Conservation (phyloP, 257 asterid species). For the Nicotiana sylvestris region DNA sequence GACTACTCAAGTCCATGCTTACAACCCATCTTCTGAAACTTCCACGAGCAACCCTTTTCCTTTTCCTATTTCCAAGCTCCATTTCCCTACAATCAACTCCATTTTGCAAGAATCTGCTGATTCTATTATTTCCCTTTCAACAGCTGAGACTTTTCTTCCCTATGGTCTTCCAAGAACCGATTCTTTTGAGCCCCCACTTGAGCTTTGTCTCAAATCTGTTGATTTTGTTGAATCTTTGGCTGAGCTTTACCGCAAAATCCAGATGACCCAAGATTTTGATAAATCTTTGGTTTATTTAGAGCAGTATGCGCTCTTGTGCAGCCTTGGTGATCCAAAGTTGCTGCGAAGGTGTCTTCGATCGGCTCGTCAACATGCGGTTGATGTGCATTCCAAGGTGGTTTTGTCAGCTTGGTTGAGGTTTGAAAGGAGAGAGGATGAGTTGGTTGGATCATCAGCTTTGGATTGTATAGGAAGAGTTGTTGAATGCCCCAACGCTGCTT, state of each 20-base stretch:
- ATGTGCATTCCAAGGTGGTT: slow-evolving; percentile 48
- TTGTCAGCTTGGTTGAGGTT: slow-evolving; percentile 61
- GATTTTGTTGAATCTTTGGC: slow-evolving; percentile 46
- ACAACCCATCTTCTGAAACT: slow-evolving; percentile 23
- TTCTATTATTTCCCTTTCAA: slow-evolving; percentile 11
- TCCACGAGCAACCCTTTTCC: slow-evolving; percentile 13
- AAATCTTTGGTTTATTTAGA: slow-evolving; percentile 36
- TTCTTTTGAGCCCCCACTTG: slow-evolving; percentile 37
- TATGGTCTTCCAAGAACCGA: slow-evolving; percentile 41
- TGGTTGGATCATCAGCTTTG: slow-evolving; percentile 36
- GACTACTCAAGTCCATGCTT: slow-evolving; percentile 52
- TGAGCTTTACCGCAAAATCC: slow-evolving; percentile 24
- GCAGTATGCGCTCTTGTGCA: slow-evolving; percentile 33
- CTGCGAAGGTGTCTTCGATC: slow-evolving; percentile 45
- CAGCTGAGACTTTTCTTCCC: slow-evolving; percentile 33
- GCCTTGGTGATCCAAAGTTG: slow-evolving; percentile 48
- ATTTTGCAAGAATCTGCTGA: slow-evolving; percentile 29
- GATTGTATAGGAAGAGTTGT: slow-evolving; percentile 52
- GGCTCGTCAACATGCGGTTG: slow-evolving; percentile 42
- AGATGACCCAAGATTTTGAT: slow-evolving; percentile 17
- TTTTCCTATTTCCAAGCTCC: slow-evolving; percentile 5
- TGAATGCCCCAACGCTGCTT: slow-evolving; percentile 46
- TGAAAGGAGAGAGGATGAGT: slow-evolving; percentile 55
- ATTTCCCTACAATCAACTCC: slow-evolving; percentile 40
- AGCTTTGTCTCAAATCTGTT: slow-evolving; percentile 38